Percentiles rank a stretch among this genome's conserved stretches.
Conservation (phyloP, 495 filamentous ascomycete species). For the Saxophila tyrrhenica region DNA sequence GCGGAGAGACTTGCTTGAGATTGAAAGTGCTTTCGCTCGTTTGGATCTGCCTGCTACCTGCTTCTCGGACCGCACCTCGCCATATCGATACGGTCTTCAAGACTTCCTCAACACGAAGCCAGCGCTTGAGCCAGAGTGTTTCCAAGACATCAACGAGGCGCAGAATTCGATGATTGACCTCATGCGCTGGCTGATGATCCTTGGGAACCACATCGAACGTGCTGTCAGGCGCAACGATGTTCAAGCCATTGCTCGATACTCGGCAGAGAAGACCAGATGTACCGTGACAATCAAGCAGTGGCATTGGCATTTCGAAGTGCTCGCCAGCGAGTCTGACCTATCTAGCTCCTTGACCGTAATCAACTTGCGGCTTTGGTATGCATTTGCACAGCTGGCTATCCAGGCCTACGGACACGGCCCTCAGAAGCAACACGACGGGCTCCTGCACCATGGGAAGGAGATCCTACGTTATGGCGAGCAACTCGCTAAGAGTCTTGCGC, state of each 20-base stretch:
- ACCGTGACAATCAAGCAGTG: not conserved
- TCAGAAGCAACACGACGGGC: not conserved
- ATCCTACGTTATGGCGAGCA: not conserved
- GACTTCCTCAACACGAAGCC: not conserved
- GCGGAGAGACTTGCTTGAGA: constrained; percentile 5
- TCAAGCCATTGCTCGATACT: not conserved
- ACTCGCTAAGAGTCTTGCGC: not conserved
- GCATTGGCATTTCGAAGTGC: not conserved
- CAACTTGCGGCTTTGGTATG: not conserved
- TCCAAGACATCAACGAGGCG: constrained; percentile 3
- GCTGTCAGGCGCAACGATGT: not conserved
- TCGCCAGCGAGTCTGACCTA: not conserved
- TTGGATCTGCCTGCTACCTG: constrained; percentile 7
- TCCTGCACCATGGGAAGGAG: not conserved
- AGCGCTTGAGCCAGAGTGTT: not conserved
- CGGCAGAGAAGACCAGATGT: not conserved
- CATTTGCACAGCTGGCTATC: not conserved
- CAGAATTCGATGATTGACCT: constrained; percentile 4
- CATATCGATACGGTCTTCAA: not conserved
- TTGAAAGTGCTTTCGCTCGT: constrained; percentile 1
- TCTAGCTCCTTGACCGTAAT: not conserved
- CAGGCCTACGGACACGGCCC: not conserved
- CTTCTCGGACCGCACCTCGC: not conserved
- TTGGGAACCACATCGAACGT: not conserved
- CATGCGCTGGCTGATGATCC: not conserved